A percentile compares a stretch with the other conserved stretches of the same genome.
Evolutionary conservation across 495 filamentous ascomycete genomes (phyloP).

Genomic region (Lepraria neglecta): DNA sequence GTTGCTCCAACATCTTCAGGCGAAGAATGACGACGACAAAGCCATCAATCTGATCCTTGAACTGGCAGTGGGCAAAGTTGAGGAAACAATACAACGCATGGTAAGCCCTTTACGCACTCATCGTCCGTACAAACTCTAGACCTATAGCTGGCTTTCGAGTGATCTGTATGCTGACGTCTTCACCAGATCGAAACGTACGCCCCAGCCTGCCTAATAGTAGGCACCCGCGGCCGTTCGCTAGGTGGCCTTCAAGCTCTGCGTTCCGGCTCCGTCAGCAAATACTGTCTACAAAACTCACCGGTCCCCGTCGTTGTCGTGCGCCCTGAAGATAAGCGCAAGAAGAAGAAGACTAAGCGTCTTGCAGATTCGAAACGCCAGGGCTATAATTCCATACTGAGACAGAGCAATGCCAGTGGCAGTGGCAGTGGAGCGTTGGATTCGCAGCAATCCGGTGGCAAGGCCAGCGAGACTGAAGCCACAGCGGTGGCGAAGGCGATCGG

Average conservation of each 20-base stretch:
- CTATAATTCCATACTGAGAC: constrained; percentile 72
- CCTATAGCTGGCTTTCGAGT: neutral
- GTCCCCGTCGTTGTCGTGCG: constrained; percentile 96
- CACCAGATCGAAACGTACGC: constrained; percentile 85
- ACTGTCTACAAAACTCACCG: constrained; percentile 91
- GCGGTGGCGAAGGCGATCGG: constrained; percentile 67
- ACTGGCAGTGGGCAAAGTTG: constrained; percentile 84
- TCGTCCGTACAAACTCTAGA: neutral
- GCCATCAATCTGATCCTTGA: constrained; percentile 85
- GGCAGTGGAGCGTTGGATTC: constrained; percentile 49
- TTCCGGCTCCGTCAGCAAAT: constrained; percentile 89
- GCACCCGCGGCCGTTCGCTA: constrained; percentile 79
- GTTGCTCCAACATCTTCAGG: constrained; percentile 69
- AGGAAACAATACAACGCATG: constrained; percentile 88
- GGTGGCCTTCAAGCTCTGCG: constrained; percentile 87
- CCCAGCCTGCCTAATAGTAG: constrained; percentile 91
- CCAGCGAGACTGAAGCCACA: constrained; percentile 56
- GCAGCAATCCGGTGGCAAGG: constrained; percentile 33
- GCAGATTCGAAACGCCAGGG: constrained; percentile 70
- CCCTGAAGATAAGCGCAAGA: constrained; percentile 79
- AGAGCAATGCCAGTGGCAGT: constrained; percentile 42
- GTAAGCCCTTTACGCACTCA: constrained; percentile 44
- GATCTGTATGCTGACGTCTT: constrained; percentile 19
- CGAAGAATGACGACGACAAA: constrained; percentile 74
- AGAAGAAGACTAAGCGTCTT: constrained; percentile 84